These are phyloP conservation scores for Haematococcus lacustris DNA, from an alignment of 139 green algal species.

Conservation along the genomic window DNA sequence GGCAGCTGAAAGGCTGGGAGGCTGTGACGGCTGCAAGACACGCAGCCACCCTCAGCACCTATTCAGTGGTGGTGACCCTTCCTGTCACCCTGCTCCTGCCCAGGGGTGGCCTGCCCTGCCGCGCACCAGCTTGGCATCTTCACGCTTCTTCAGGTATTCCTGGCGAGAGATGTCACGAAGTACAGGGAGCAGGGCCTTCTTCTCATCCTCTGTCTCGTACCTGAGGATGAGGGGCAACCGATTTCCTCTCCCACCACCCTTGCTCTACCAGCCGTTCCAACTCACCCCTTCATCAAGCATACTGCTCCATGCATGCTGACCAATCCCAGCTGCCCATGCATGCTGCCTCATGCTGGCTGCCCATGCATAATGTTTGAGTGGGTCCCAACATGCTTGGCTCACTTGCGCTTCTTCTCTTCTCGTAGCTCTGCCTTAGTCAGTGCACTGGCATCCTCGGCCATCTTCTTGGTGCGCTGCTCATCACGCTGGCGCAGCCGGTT, in stretches of 20 bases:
- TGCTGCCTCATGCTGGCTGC: neutral
- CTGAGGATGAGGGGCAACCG: neutral
- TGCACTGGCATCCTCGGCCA: constrained; percentile 38
- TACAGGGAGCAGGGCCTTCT: constrained; percentile 37
- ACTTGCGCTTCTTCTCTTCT: constrained; percentile 35
- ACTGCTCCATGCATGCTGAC: neutral
- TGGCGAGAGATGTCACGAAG: constrained; percentile 80
- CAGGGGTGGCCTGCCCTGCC: neutral
- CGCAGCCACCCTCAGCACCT: no score
- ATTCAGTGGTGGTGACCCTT: no score
- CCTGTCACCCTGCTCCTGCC: no score
- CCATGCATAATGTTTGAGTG: neutral
- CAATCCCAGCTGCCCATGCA: neutral
- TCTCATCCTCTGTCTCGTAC: constrained; percentile 47
- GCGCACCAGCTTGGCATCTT: constrained; percentile 64
- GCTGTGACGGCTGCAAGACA: no score
- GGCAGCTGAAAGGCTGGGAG: no score
- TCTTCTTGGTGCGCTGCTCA: constrained; percentile 33
- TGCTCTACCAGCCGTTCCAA: neutral
- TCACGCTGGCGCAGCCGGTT: constrained; percentile 26
- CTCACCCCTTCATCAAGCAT: neutral
- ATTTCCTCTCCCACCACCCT: neutral
- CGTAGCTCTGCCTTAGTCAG: constrained; percentile 14
- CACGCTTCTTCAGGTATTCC: constrained; percentile 93
- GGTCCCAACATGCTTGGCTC: constrained; percentile 9